These are phyloP conservation scores for Physcomitrellopsis africana DNA, from an alignment of 225 moss, liverwort and hornwort genomes.

Conservation along the genomic window DNA sequence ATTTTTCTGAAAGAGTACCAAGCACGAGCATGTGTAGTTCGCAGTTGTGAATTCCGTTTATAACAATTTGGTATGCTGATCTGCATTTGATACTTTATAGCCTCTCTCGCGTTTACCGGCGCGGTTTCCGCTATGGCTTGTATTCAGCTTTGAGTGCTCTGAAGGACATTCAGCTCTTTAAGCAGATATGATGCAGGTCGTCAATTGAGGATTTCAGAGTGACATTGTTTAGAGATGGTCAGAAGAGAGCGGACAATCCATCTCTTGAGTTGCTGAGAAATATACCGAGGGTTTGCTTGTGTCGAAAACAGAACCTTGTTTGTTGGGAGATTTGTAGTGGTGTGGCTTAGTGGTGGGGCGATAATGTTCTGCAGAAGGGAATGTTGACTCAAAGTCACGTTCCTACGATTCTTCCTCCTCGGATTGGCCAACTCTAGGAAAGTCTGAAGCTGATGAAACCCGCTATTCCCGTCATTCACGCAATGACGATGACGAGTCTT, in stretches of 20 bases:
- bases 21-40: neutral
- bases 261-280: neutral
- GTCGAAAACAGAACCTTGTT: neutral
- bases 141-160: conserved; percentile 1
- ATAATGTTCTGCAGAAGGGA: conserved; percentile 39
- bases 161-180: neutral
- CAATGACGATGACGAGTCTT: too few species aligned
- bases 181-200: neutral
- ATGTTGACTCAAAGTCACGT: conserved; percentile 27
- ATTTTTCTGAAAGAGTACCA: neutral
- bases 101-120: neutral
- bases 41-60: neutral
- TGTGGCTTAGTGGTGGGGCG: neutral
- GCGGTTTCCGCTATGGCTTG: neutral
- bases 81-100: neutral
- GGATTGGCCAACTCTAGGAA: conserved; percentile 40
- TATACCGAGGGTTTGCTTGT: neutral
- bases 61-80: neutral
- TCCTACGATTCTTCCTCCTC: conserved; percentile 44
- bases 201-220: too few species aligned
- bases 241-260: neutral
- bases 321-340: neutral
- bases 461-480: too few species aligned
- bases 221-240: neutral
- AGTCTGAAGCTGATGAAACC: conserved; percentile 34